Base-by-base conservation (phyloP, 2,329 filamentous ascomycete genomes). In the Penicillium sp. region DNA sequence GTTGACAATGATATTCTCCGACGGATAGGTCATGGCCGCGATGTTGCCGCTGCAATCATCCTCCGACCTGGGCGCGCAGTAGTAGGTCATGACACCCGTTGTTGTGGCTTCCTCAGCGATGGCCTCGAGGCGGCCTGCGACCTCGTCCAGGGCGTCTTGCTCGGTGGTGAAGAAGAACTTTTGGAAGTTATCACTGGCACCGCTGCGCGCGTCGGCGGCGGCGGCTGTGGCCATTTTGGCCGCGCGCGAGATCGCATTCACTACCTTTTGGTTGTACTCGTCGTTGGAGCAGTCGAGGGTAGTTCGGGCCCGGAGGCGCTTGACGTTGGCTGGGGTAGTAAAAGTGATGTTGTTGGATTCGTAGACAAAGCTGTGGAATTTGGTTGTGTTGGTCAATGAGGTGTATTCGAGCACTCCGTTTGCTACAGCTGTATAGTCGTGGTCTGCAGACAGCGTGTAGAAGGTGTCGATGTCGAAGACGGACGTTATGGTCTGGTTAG, bases 11-110 rank as follows among this genome's bases (percentile, higher is more conserved):
- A 46, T 41, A 41, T 64, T 60, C 17, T 47, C 29, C 7, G 48
- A 55, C 2, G 62, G 62, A 41, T 64, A 64, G 1, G 64, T 66
- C 23, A 66, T 54, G 13, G 64, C 62, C 3, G 64, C 64, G 49
- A 66, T 50, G 23, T 63, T 64, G 23, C 60, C 60, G 3, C 46
- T 57, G 45, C 64, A 66, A 41, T 61, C 58, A 21, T 65, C 63
- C 35, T 53, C 21, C 1, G 54, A 46, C 8, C 57, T 53, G 11
- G 63, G 46, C 30, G 58, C 54, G 46, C 63, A 65, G 56, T 63
- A 65, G 26, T 65, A 65, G 4, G 50, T 59, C 46, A 65, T 29
- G 3, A 41, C 49, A 15, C 63, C 63, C 17, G 50, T 63, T 1
- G 61, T 53, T 17, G 61, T 61, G 1, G 63, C 63, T 41, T 65